A percentile compares a stretch with the other conserved stretches of the same genome.
phyloP scores from a whole-genome alignment of 2,329 filamentous ascomycete species.

The Aureobasidium subglaciale region DNA sequence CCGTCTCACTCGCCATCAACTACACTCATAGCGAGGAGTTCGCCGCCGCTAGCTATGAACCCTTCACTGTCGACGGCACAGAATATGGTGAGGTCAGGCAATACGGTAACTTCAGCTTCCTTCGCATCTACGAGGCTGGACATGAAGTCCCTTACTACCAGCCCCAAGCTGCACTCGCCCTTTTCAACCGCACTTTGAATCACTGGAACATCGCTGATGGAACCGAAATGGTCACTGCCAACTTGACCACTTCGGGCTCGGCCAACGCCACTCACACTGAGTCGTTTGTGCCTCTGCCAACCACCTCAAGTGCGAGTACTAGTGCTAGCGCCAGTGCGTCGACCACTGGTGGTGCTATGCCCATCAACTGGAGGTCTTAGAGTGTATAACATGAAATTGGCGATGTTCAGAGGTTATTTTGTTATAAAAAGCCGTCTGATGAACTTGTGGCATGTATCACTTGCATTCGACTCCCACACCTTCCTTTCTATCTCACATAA shows the following conservation, averaged over 20 bases:
- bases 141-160: slow-evolving; percentile 38
- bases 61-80: slow-evolving; percentile 31
- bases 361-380: neutral
- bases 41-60: slow-evolving; percentile 24
- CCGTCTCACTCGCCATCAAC: slow-evolving; percentile 38
- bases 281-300: slow-evolving; percentile 29
- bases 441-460: too few relatives aligned
- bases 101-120: slow-evolving; percentile 26
- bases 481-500: too few relatives aligned
- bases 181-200: slow-evolving; percentile 33
- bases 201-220: slow-evolving; percentile 33
- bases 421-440: too few relatives aligned
- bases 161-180: slow-evolving; percentile 27
- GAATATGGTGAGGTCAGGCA: slow-evolving; percentile 35
- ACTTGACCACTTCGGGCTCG: slow-evolving; percentile 27
- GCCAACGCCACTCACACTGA: slow-evolving; percentile 36
- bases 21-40: slow-evolving; percentile 30
- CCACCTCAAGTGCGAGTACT: slow-evolving; percentile 18
- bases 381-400: too few relatives aligned
- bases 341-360: neutral
- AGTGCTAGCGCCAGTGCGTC: neutral
- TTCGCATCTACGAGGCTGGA: slow-evolving; percentile 31
- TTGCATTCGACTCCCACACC: too few relatives aligned
- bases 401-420: too few relatives aligned
- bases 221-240: slow-evolving; percentile 27